These are phyloP conservation scores for Leishmania major DNA, from an alignment of 208 protist genomes.

Conservation along the genomic window DNA sequence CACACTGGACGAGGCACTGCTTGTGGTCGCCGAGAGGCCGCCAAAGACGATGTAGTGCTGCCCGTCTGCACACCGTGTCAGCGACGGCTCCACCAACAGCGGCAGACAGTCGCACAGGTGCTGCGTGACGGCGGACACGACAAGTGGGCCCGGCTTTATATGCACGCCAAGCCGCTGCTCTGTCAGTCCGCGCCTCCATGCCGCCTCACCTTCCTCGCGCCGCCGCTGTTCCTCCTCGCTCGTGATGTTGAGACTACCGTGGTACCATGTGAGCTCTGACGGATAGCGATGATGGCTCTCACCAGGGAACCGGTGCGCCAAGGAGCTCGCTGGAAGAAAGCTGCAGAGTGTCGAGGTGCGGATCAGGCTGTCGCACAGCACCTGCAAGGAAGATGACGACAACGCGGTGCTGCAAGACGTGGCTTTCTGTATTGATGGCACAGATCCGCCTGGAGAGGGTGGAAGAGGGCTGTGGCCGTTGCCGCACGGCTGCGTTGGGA, in stretches of 20 bases:
- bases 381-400: slow-evolving; percentile 11
- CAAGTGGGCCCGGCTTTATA: slow-evolving; percentile 27
- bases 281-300: slow-evolving; percentile 43
- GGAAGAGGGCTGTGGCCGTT: slow-evolving; percentile 8
- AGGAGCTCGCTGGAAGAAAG: slow-evolving; percentile 7
- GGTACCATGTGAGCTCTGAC: slow-evolving; percentile 62
- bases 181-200: slow-evolving; percentile 41
- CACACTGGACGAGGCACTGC: slow-evolving; percentile 10
- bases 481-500: background rate
- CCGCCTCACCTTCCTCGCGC: slow-evolving; percentile 28
- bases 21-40: slow-evolving; percentile 23
- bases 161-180: slow-evolving; percentile 38
- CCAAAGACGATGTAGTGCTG: slow-evolving; percentile 51
- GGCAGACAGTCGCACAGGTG: slow-evolving; percentile 41
- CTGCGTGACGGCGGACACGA: slow-evolving; percentile 51
- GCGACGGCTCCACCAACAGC: slow-evolving; percentile 51
- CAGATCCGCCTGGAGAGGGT: background rate
- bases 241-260: slow-evolving; percentile 47
- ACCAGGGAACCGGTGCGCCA: slow-evolving; percentile 27
- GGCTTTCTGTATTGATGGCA: background rate
- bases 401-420: background rate
- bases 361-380: slow-evolving; percentile 40
- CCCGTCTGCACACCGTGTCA: slow-evolving; percentile 59
- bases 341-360: slow-evolving; percentile 23
- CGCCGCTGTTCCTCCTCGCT: slow-evolving; percentile 30